Evolutionary conservation across 345 rosid genomes (phyloP).

Genomic region (Lumnitzera racemosa): DNA sequence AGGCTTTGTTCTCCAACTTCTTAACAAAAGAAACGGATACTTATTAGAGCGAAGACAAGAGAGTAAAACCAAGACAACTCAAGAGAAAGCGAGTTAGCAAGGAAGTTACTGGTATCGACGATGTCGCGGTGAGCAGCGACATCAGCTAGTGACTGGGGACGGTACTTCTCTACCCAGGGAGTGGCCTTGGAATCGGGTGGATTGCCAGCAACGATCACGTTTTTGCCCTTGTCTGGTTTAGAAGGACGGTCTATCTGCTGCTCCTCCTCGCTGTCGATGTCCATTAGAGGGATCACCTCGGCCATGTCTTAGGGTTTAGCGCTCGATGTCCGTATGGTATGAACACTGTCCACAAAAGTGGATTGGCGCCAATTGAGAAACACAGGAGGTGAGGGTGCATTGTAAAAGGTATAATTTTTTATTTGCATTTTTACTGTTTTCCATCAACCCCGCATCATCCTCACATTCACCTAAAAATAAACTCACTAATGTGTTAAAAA

Average conservation of each 20-base stretch:
- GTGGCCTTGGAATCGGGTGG: conserved; percentile 43
- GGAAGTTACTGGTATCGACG: conserved; percentile 72
- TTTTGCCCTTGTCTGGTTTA: conserved; percentile 44
- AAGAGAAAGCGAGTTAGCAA: conserved; percentile 9
- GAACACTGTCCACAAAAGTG: no score
- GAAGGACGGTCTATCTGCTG: conserved; percentile 11
- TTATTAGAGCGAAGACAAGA: background rate
- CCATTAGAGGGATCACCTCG: conserved; percentile 61
- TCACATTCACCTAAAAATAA: no score
- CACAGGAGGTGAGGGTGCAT: no score
- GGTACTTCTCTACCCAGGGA: conserved; percentile 98
- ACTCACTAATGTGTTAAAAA: no score
- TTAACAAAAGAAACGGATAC: no score
- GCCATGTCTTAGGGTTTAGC: conserved; percentile 25
- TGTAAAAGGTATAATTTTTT: no score
- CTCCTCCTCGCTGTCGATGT: conserved; percentile 47
- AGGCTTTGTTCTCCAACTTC: no score
- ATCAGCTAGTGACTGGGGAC: conserved; percentile 89
- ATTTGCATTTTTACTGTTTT: no score
- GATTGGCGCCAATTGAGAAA: no score
- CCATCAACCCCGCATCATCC: no score
- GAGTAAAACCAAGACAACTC: conserved; percentile 10
- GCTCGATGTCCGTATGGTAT: no score
- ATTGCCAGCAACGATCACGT: conserved; percentile 26
- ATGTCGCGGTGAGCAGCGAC: conserved; percentile 99